Conservation (phyloP, 805 yeast species). For the Candida ovalis region DNA sequence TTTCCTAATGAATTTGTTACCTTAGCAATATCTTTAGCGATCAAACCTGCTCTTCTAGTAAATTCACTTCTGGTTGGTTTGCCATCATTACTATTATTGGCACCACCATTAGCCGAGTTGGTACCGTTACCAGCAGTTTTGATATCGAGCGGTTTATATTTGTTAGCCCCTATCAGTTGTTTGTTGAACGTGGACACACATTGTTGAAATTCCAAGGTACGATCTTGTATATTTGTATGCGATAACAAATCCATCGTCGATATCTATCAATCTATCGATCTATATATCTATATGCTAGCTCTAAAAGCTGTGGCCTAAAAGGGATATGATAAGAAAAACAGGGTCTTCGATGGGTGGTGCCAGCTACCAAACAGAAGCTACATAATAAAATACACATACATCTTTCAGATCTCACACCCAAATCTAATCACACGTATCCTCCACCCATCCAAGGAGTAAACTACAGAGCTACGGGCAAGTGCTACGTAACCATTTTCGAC, state of each 20-base stretch:
- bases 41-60: slow-evolving; percentile 65
- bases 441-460: neutral
- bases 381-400: neutral
- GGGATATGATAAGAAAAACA: neutral
- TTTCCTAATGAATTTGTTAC: slow-evolving; percentile 79
- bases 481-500: neutral
- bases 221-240: slow-evolving; percentile 55
- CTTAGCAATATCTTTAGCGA: slow-evolving; percentile 85
- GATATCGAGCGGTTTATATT: neutral
- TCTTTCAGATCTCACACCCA: neutral
- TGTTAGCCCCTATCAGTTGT: slow-evolving; percentile 26
- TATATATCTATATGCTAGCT: too few relatives aligned
- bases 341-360: too few relatives aligned
- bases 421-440: neutral
- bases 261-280: neutral
- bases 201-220: slow-evolving; percentile 90
- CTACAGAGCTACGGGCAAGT: neutral
- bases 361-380: neutral
- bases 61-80: slow-evolving; percentile 52
- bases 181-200: slow-evolving; percentile 77
- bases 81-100: neutral
- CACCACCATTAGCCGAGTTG: too few relatives aligned
- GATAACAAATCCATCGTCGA: slow-evolving; percentile 23
- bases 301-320: too few relatives aligned
- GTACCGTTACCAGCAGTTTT: neutral